A percentile compares a stretch with the other conserved stretches of the same genome.
Conservation (phyloP, 148 eudicot species). For the Drosera capensis region DNA sequence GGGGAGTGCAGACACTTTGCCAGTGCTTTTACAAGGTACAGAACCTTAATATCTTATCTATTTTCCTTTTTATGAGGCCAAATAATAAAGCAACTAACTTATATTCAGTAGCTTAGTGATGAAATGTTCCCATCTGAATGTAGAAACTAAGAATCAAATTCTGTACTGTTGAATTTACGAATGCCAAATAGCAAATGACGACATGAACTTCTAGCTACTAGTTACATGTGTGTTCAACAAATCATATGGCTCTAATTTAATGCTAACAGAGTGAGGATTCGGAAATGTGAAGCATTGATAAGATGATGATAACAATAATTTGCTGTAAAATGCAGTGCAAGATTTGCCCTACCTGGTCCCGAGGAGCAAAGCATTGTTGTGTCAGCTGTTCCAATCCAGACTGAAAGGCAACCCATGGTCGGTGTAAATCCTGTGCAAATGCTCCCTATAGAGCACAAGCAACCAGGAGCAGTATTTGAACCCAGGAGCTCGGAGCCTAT, state of each 20-base stretch:
- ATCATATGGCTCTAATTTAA: no score
- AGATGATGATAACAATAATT: neutral
- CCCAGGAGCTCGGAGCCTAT: constrained; percentile 32
- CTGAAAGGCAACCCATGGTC: constrained; percentile 6
- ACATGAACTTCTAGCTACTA: no score
- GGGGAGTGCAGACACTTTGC: constrained; percentile 73
- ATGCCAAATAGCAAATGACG: no score
- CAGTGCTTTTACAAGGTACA: constrained; percentile 66
- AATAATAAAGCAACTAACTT: neutral
- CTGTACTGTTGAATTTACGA: no score
- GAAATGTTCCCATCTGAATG: no score
- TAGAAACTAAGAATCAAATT: no score
- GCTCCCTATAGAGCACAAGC: constrained; percentile 13
- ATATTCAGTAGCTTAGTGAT: no score
- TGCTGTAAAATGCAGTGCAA: constrained; percentile 29
- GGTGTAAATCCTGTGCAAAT: constrained; percentile 19
- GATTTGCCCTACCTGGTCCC: constrained; percentile 64
- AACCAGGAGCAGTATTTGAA: constrained; percentile 6
- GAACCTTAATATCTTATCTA: neutral
- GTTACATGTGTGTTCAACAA: no score
- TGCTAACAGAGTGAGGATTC: no score
- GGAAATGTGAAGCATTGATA: no score
- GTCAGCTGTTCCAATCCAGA: constrained; percentile 15
- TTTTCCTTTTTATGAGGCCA: neutral
- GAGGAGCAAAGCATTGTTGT: constrained; percentile 37